Percentiles rank a stretch among this genome's conserved stretches.
These are phyloP conservation scores for Parathielavia hyrcaniae DNA, from an alignment of 495 filamentous ascomycete species.

Conservation along the genomic window DNA sequence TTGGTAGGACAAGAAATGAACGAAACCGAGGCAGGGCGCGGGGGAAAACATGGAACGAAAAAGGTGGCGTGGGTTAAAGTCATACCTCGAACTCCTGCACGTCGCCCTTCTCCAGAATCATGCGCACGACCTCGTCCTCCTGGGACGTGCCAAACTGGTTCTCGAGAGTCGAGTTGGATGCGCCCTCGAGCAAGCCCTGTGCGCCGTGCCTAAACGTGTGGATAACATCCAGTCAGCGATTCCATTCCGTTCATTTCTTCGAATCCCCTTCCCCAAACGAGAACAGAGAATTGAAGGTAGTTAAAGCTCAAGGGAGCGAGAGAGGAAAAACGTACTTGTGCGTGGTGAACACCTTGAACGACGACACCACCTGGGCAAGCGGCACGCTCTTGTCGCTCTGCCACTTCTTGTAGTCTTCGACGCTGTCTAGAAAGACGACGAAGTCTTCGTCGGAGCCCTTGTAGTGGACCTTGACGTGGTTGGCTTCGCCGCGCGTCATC, in stretches of 20 bases:
- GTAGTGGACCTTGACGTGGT: slow-evolving; percentile 77
- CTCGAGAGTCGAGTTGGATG: slow-evolving; percentile 66
- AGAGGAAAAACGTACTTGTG: slow-evolving; percentile 64
- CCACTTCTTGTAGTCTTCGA: slow-evolving; percentile 70
- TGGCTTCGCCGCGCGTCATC: slow-evolving; percentile 75
- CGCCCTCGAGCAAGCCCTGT: slow-evolving; percentile 70
- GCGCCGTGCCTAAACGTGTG: slow-evolving; percentile 63
- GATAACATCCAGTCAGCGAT: background rate
- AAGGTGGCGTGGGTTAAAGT: too few species aligned
- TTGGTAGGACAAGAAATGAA: background rate
- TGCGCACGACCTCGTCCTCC: slow-evolving; percentile 68
- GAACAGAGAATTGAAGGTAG: background rate
- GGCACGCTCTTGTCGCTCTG: slow-evolving; percentile 70
- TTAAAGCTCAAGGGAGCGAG: background rate
- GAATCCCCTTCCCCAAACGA: too few species aligned
- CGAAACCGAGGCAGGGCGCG: background rate
- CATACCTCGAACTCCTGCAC: slow-evolving; percentile 63
- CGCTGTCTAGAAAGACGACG: slow-evolving; percentile 78
- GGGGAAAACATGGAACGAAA: background rate
- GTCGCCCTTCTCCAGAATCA: slow-evolving; percentile 72
- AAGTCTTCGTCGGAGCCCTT: slow-evolving; percentile 86
- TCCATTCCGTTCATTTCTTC: too few species aligned
- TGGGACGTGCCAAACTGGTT: slow-evolving; percentile 79
- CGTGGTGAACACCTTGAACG: slow-evolving; percentile 85
- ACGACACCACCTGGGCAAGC: slow-evolving; percentile 74